Evolutionary conservation across 2,329 filamentous ascomycete genomes (phyloP).

Genomic region (Lasiodiplodia sp.): DNA sequence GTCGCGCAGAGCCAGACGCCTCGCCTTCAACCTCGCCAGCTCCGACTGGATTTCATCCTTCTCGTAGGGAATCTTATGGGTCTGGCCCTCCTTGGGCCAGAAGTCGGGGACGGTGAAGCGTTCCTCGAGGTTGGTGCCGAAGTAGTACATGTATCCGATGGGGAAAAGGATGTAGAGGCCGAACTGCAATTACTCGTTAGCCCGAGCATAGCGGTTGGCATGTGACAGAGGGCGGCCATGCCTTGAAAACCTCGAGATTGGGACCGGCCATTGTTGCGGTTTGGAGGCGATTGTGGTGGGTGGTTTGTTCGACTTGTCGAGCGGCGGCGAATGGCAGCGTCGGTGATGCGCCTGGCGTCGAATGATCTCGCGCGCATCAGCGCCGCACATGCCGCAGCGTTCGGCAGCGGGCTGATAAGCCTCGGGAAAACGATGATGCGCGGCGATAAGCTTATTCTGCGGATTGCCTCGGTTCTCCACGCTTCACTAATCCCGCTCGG

Average conservation of each 20-base stretch:
- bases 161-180: slow-evolving; percentile 99
- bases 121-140: slow-evolving; percentile 95
- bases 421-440: slow-evolving; percentile 18
- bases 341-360: slow-evolving; percentile 34
- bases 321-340: slow-evolving; percentile 28
- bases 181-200: slow-evolving; percentile 63
- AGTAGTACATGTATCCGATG: slow-evolving; percentile 99
- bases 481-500: slow-evolving; percentile 26
- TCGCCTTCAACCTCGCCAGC: slow-evolving; percentile 71
- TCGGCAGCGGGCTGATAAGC: slow-evolving; percentile 18
- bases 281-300: background rate
- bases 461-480: slow-evolving; percentile 28
- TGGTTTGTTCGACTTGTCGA: background rate
- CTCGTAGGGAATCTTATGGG: slow-evolving; percentile 78
- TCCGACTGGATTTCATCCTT: slow-evolving; percentile 84
- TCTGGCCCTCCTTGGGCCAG: slow-evolving; percentile 85
- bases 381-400: slow-evolving; percentile 18
- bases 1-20: slow-evolving; percentile 56
- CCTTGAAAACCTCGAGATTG: slow-evolving; percentile 96
- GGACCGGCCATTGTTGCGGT: slow-evolving; percentile 73
- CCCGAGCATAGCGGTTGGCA: slow-evolving; percentile 21
- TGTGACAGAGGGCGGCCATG: slow-evolving; percentile 48
- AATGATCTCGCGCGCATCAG: slow-evolving; percentile 12
- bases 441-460: slow-evolving; percentile 4
- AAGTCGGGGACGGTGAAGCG: slow-evolving; percentile 85